Percentiles rank a stretch among this genome's conserved stretches.
Evolutionary conservation across 495 filamentous ascomycete species (phyloP).

Genomic region (Penicillium waksmanii): DNA sequence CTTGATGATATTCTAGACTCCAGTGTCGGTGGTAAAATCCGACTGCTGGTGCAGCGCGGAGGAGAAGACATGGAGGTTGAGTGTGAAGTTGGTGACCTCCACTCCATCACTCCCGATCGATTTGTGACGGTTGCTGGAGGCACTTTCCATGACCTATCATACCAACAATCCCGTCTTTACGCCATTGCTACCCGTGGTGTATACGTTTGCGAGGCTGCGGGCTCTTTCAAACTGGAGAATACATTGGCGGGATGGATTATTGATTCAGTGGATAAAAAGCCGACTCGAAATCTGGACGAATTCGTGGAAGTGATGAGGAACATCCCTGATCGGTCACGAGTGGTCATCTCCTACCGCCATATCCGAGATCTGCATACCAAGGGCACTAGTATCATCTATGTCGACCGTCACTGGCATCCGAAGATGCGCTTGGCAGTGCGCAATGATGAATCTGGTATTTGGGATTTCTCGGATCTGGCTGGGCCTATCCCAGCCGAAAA

Average conservation of each 20-base stretch:
- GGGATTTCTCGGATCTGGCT: slow-evolving; percentile 89
- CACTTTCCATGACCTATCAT: slow-evolving; percentile 93
- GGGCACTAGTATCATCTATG: slow-evolving; percentile 86
- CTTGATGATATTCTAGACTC: slow-evolving; percentile 95
- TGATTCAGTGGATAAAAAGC: slow-evolving; percentile 87
- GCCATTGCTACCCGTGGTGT: slow-evolving; percentile 90
- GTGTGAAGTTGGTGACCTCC: slow-evolving; percentile 84
- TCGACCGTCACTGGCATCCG: slow-evolving; percentile 92
- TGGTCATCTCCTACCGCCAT: slow-evolving; percentile 95
- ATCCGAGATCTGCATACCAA: slow-evolving; percentile 92
- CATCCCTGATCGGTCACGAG: slow-evolving; percentile 84
- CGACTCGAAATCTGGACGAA: slow-evolving; percentile 80
- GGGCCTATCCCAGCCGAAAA: slow-evolving; percentile 75
- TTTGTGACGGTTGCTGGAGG: slow-evolving; percentile 93
- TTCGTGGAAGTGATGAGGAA: slow-evolving; percentile 91
- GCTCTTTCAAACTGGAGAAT: slow-evolving; percentile 92
- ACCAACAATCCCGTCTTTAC: slow-evolving; percentile 93
- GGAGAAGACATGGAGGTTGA: slow-evolving; percentile 87
- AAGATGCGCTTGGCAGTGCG: slow-evolving; percentile 93
- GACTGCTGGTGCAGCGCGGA: slow-evolving; percentile 81
- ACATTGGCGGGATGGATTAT: slow-evolving; percentile 92
- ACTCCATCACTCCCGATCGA: slow-evolving; percentile 92
- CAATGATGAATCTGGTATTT: slow-evolving; percentile 87
- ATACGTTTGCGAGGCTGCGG: slow-evolving; percentile 92
- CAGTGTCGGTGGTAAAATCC: slow-evolving; percentile 74